Evolutionary conservation across 495 filamentous ascomycete genomes (phyloP).

Genomic region (Bathelium albidoporum): DNA sequence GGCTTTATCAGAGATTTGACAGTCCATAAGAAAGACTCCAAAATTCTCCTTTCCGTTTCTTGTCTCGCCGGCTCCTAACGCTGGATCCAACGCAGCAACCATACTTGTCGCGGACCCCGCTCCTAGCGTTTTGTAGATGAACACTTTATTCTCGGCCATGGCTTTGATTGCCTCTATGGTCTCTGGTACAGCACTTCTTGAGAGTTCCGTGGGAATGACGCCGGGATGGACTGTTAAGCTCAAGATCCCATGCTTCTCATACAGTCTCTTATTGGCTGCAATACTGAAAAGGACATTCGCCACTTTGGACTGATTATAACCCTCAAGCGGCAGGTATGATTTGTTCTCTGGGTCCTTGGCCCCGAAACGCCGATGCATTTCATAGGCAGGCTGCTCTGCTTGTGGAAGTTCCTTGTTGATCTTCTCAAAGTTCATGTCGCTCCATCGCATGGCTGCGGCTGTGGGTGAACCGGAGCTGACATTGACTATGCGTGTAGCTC

Average conservation of each 20-base stretch:
- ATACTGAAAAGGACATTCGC: constrained; percentile 26
- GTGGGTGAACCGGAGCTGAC: constrained; percentile 28
- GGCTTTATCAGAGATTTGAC: constrained; percentile 30
- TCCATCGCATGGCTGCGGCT: constrained; percentile 29
- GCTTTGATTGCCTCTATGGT: neutral
- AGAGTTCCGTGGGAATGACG: constrained; percentile 31
- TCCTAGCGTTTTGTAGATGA: constrained; percentile 21
- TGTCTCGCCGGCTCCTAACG: constrained; percentile 25
- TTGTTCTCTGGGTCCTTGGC: constrained; percentile 19
- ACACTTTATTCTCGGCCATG: constrained; percentile 7
- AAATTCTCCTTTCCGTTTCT: constrained; percentile 30
- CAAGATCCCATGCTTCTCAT: constrained; percentile 27
- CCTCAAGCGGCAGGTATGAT: constrained; percentile 22
- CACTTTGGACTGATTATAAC: constrained; percentile 26
- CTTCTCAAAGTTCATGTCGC: constrained; percentile 35
- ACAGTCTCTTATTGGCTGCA: constrained; percentile 19
- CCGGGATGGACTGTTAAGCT: constrained; percentile 32
- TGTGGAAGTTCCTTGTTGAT: constrained; percentile 32
- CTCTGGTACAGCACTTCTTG: constrained; percentile 13
- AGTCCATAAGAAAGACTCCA: constrained; percentile 34
- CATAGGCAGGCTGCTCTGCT: constrained; percentile 31
- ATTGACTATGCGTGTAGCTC: constrained; percentile 36
- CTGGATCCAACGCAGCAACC: constrained; percentile 38
- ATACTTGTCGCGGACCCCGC: constrained; percentile 35
- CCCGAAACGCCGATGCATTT: constrained; percentile 24